Base-by-base conservation (phyloP, 345 rosid genomes). In the Citrus inodora region DNA sequence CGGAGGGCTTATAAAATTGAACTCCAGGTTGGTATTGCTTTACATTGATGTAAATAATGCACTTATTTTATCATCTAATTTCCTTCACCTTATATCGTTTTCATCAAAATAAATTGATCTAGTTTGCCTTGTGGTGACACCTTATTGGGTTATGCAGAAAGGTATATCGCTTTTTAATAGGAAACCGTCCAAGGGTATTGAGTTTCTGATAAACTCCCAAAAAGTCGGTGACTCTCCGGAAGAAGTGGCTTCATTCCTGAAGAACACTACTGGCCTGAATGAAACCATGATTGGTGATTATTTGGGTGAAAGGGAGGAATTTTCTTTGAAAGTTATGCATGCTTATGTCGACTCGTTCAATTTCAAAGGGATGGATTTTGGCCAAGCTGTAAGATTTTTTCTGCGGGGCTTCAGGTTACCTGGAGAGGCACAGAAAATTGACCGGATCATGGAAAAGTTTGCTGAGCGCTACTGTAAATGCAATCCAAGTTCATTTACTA, bases 401-500 rank as follows among this genome's bases (percentile, higher is more conserved):
- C 85, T 95, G 40, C 83, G 89, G 32, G 98, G 98, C 77, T 95
- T 95, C 79, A 91, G 93, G 86, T 86, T 95, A 77, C 99, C 98
- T 24, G 97, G 97, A 80, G 99, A 95, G 86, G 97, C 99, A n/a
- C 98, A 95, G 88, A 95, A 95, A 87, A 93, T 95, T 87, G 98
- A 93, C 83, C 96, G 97, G 76, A 91, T 95, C 63, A 92, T 95
- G 97, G 98, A 93, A 81, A 93, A 95, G 90, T 95, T 93, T 87
- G 99, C 98, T 51, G 99, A 95, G 82, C 94, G 98, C 81, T 95
- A 88, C 81, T 95, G 98, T 81, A 93, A 90, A 91, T 92, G 94
- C 89, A 92, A 90, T 85, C 94, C 97, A 65, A 88, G 81, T 85
- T 92, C 98, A 81, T 95, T 95, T 82, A 89, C 92, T 27, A 95